Evolutionary conservation across 768 basidiomycete species (phyloP).

Genomic region (Termitomyces sp.): DNA sequence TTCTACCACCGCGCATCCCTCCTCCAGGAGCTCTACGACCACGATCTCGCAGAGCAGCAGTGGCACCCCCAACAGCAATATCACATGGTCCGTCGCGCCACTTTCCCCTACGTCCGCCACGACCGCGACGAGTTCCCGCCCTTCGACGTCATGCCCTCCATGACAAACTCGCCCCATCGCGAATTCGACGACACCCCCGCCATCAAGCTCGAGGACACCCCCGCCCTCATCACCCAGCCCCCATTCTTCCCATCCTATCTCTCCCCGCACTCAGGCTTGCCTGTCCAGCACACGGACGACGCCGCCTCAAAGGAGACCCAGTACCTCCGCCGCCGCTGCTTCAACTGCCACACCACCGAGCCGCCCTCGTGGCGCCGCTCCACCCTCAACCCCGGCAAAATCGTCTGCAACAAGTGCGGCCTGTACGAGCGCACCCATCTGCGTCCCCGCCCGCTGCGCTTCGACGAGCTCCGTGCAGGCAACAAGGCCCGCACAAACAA

Average conservation of each 20-base stretch:
- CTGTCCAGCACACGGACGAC: conserved; percentile 87
- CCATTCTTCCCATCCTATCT: conserved; percentile 35
- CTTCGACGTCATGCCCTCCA: conserved; percentile 38
- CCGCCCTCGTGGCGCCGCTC: conserved; percentile 86
- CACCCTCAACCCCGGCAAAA: conserved; percentile 87
- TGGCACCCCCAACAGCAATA: conserved; percentile 39
- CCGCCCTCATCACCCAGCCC: conserved; percentile 37
- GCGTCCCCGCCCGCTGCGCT: conserved; percentile 77
- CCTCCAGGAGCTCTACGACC: conserved; percentile 22
- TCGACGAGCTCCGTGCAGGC: conserved; percentile 85
- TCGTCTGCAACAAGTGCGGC: conserved; percentile 93
- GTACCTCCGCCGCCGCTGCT: conserved; percentile 83
- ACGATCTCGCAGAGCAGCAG: conserved; percentile 29
- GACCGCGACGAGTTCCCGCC: conserved; percentile 52
- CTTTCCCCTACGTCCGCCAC: conserved; percentile 74
- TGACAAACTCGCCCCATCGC: conserved; percentile 26
- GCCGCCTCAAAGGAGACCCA: conserved; percentile 89
- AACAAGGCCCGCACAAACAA: conserved; percentile 70
- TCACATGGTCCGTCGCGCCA: conserved; percentile 56
- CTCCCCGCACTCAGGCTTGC: conserved; percentile 46
- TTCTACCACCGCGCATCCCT: conserved; percentile 4
- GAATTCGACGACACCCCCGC: conserved; percentile 36
- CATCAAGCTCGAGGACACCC: conserved; percentile 44
- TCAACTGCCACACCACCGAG: conserved; percentile 91
- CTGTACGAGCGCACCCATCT: conserved; percentile 88